These are phyloP conservation scores for Pachyrhizus erosus DNA, from an alignment of 306 rosid species.

Conservation along the genomic window DNA sequence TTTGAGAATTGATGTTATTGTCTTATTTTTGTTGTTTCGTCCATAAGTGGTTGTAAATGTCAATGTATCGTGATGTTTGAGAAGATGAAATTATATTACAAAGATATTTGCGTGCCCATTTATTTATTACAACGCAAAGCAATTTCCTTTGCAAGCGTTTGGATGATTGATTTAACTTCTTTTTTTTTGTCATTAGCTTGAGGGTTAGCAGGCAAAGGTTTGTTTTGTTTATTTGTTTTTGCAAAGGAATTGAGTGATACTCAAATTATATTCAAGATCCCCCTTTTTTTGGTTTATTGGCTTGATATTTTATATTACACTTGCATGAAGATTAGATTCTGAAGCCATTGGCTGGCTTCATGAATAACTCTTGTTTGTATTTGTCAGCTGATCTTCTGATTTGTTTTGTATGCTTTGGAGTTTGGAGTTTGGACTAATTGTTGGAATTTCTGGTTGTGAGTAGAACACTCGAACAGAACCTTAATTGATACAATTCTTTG, in stretches of 20 bases:
- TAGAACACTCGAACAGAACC: too few relatives aligned
- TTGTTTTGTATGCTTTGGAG: not conserved
- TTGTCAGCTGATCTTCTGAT: not conserved
- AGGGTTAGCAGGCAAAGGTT: not conserved
- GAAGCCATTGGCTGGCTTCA: not conserved
- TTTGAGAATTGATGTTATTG: not conserved
- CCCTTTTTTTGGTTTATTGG: not conserved
- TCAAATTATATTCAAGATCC: not conserved
- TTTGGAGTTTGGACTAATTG: not conserved
- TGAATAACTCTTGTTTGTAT: not conserved
- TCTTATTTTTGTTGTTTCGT: not conserved
- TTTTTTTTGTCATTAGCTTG: not conserved
- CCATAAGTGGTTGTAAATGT: slow-evolving; percentile 7
- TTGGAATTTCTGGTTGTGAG: not conserved
- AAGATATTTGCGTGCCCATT: not conserved
- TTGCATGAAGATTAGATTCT: not conserved
- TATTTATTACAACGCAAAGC: not conserved
- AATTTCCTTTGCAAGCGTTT: not conserved
- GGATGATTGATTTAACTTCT: not conserved
- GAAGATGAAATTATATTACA: not conserved
- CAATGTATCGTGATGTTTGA: not conserved
- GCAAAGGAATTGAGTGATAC: not conserved
- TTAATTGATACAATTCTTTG: not conserved
- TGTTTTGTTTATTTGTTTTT: not conserved
- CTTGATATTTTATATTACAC: not conserved